A percentile compares a stretch with the other conserved stretches of the same genome.
phyloP scores from a whole-genome alignment of 495 filamentous ascomycete genomes.

The Xanthoparmelia taractica region DNA sequence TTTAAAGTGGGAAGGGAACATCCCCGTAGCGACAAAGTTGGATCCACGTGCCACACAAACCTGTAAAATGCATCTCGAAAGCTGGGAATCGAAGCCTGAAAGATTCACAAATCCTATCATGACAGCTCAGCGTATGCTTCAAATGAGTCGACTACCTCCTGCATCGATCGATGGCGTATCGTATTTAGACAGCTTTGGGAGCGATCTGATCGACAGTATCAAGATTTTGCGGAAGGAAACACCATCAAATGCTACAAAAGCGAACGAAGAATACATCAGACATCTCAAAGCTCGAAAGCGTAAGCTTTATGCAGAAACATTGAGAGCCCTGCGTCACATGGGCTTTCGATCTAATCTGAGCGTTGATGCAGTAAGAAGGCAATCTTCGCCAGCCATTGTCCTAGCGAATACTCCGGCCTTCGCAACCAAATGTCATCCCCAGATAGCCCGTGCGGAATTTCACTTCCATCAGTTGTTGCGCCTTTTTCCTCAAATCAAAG shows the following conservation, averaged over 20 bases:
- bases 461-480: conserved; percentile 74
- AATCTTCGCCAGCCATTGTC: conserved; percentile 60
- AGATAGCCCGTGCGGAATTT: conserved; percentile 42
- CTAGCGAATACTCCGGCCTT: conserved; percentile 46
- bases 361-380: conserved; percentile 57
- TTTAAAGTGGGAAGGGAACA: conserved; percentile 12
- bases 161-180: conserved; percentile 47
- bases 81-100: conserved; percentile 55
- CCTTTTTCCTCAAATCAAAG: conserved; percentile 57
- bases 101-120: conserved; percentile 60
- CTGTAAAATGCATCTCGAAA: conserved; percentile 44
- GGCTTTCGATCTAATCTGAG: conserved; percentile 76
- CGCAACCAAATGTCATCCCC: conserved; percentile 10
- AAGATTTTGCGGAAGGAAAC: conserved; percentile 71
- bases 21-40: conserved; percentile 27
- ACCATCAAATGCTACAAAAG: conserved; percentile 64
- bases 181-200: conserved; percentile 58
- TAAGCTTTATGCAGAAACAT: conserved; percentile 79
- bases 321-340: conserved; percentile 77
- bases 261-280: conserved; percentile 71
- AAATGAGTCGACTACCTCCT: conserved; percentile 44
- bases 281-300: conserved; percentile 86
- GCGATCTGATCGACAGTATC: conserved; percentile 58
- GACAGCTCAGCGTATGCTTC: conserved; percentile 57
- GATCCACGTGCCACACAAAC: conserved; percentile 41